Conservation (phyloP, 352 stramenopile genomes). For the Pythium biforme region DNA sequence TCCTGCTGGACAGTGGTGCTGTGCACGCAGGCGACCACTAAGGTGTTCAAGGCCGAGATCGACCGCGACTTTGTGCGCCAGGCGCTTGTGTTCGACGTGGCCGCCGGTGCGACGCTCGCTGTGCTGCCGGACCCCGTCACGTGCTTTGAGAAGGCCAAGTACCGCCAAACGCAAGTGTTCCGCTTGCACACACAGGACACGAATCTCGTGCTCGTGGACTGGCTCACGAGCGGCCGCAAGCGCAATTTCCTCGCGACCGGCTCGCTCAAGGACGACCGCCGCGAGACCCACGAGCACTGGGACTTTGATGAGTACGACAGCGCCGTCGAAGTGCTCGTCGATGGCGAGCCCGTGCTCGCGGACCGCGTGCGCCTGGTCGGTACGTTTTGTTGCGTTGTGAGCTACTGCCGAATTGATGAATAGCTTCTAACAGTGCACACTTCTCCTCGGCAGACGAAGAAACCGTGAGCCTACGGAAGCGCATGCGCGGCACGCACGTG, state of each 20-base stretch:
- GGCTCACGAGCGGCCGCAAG: constrained; percentile 82
- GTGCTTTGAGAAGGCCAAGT: constrained; percentile 74
- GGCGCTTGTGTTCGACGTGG: constrained; percentile 51
- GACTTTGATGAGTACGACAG: constrained; percentile 79
- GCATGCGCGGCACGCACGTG: constrained; percentile 77
- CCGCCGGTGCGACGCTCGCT: constrained; percentile 52
- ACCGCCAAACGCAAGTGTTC: constrained; percentile 68
- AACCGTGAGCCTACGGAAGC: constrained; percentile 53
- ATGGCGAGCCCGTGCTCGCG: constrained; percentile 47
- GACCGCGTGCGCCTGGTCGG: constrained; percentile 69
- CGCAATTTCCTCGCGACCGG: constrained; percentile 71
- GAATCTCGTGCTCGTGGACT: constrained; percentile 82
- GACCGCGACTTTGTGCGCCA: constrained; percentile 50
- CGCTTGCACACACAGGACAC: constrained; percentile 34
- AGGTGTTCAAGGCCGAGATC: constrained; percentile 76
- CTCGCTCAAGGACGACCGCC: constrained; percentile 55
- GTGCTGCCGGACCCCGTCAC: constrained; percentile 81
- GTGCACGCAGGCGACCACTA: constrained; percentile 82
- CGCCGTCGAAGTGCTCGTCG: constrained; percentile 55
- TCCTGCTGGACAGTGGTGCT: constrained; percentile 35
- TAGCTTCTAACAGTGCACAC: background rate
- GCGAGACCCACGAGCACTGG: constrained; percentile 75
- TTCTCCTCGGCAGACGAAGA: constrained; percentile 54
- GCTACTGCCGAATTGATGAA: background rate
- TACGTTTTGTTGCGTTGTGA: constrained; percentile 19